phyloP scores from a whole-genome alignment of 2,329 filamentous ascomycete species.

The Venturia carpophila region DNA sequence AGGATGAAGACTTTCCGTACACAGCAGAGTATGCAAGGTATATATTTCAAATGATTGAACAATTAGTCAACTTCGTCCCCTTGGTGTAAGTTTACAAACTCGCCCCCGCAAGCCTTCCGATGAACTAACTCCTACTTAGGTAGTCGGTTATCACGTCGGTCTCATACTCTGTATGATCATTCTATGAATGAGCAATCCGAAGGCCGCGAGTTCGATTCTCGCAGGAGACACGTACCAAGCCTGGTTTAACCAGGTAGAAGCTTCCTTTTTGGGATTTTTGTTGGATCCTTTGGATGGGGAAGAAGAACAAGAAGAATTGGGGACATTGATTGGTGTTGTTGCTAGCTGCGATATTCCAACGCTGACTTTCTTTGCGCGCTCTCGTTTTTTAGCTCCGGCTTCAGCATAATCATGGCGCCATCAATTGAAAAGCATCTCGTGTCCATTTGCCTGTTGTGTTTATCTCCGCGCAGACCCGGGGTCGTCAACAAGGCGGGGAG shows the following conservation, averaged over 20 bases:
- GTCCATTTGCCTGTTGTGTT: not conserved
- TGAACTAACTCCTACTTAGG: not conserved
- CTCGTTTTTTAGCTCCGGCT: too few relatives aligned
- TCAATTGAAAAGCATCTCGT: too few relatives aligned
- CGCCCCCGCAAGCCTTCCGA: not conserved
- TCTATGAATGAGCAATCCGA: constrained; percentile 4
- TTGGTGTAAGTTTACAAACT: not conserved
- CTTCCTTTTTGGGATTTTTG: not conserved
- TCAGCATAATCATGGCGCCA: too few relatives aligned
- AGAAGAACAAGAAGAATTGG: too few relatives aligned
- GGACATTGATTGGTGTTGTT: too few relatives aligned
- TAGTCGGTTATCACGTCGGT: constrained; percentile 14
- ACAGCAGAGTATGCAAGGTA: not conserved
- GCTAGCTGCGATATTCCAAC: too few relatives aligned
- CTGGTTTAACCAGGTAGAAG: not conserved
- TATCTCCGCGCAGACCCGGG: not conserved
- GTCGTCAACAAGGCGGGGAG: not conserved
- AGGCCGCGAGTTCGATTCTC: constrained; percentile 14
- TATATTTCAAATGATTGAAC: not conserved
- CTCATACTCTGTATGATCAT: constrained; percentile 6
- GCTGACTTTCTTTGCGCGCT: too few relatives aligned
- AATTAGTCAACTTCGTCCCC: not conserved
- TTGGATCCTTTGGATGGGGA: not conserved
- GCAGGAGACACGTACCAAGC: constrained; percentile 1
- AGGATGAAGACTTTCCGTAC: too few relatives aligned